These are phyloP conservation scores for Hepatocystis sp. DNA, from an alignment of 169 alveolate genomes.

Conservation along the genomic window DNA sequence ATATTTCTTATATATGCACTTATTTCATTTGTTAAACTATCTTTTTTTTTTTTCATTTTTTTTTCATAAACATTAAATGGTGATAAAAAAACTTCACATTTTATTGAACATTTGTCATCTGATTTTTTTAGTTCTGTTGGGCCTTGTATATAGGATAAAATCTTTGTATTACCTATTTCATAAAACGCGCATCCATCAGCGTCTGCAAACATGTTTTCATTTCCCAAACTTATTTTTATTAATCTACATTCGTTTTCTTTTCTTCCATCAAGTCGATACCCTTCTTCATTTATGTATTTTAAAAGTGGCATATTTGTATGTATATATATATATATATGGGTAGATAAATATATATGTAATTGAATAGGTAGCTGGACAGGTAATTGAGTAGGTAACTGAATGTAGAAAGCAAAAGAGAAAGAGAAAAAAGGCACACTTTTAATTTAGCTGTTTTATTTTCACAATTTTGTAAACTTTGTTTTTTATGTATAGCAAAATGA, in stretches of 20 bases:
- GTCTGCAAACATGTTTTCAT: slow-evolving; percentile 70
- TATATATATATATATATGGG: background rate
- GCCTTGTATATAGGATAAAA: slow-evolving; percentile 68
- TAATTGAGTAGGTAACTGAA: background rate
- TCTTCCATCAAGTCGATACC: slow-evolving; percentile 85
- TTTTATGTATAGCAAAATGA: no score
- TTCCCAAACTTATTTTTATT: slow-evolving; percentile 78
- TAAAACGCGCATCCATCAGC: slow-evolving; percentile 70
- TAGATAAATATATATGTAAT: background rate
- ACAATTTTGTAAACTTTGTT: no score
- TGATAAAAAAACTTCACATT: slow-evolving; percentile 69
- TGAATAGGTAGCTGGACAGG: slow-evolving; percentile 1
- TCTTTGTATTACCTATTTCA: slow-evolving; percentile 68
- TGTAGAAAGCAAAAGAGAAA: slow-evolving; percentile 1
- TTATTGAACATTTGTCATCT: slow-evolving; percentile 64
- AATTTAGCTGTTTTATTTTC: no score
- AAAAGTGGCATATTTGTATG: slow-evolving; percentile 32
- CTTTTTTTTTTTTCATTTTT: slow-evolving; percentile 65
- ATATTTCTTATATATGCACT: slow-evolving; percentile 72
- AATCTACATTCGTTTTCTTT: slow-evolving; percentile 79
- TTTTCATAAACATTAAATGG: slow-evolving; percentile 72
- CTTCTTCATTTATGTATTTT: slow-evolving; percentile 84
- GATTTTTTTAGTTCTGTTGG: slow-evolving; percentile 72
- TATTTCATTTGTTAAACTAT: slow-evolving; percentile 65
- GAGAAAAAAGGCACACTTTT: background rate